Evolutionary conservation across 768 basidiomycete species (phyloP), one percentile per base, ranked within the genome.

Genomic region (Steccherinum ochraceum): DNA sequence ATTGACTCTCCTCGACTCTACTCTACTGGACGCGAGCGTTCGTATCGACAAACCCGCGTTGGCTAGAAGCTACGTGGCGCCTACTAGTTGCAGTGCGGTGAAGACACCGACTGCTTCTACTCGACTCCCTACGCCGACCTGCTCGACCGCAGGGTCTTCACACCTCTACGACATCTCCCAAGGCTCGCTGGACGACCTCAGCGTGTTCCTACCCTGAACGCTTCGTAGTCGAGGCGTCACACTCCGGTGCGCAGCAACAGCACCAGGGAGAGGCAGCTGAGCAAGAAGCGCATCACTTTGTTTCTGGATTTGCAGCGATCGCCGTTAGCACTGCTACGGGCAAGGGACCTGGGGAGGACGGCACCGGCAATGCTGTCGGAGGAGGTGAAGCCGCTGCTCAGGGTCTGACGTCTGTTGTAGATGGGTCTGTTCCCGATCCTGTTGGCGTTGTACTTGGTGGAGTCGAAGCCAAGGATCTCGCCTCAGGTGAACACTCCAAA

Each of bases 201-300:
- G n/a, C n/a, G n/a, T n/a, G n/a, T n/a, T n/a, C n/a, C n/a, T n/a
- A n/a, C n/a, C n/a, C n/a, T n/a, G n/a, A n/a, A n/a, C n/a, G n/a
- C n/a, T n/a, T n/a, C n/a, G n/a, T n/a, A n/a, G n/a, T n/a, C n/a
- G n/a, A n/a, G n/a, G n/a, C n/a, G n/a, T n/a, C n/a, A n/a, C n/a
- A n/a, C n/a, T n/a, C 67, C 12, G 69, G 69, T 21, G 68, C 69
- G 16, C 61, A 65, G 0, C 68, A 71, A 54, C 59, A 63, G 2
- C 64, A 69, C 47, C 58, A 60, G 41, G 70, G 70, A 46, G 67
- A 71, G 55, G 69, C 70, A 10, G 69, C 64, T 13, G 70, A 71
- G 52, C 64, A 66, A 24, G 70, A 71, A 54, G 70, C 70, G 5
- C 59, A 61, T 20, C 63, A 65, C 43, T 66, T 68, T 25, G 64